Conservation (phyloP, 257 asterid species). For the Solanum microdontum region DNA sequence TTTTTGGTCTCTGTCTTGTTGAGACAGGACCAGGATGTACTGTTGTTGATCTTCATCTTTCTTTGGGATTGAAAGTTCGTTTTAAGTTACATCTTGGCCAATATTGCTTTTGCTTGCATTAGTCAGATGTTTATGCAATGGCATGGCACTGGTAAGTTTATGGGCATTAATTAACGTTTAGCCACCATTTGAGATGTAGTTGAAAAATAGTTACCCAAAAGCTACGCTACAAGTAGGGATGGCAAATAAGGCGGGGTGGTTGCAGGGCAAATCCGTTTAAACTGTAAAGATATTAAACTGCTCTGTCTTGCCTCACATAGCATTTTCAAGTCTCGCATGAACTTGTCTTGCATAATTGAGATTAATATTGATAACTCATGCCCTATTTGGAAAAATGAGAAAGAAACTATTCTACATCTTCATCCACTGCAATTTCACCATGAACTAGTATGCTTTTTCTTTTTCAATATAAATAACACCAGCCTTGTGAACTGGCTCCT, state of each 20-base stretch:
- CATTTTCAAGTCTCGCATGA: background rate
- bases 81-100: background rate
- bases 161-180: no score
- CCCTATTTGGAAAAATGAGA: background rate
- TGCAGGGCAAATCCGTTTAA: background rate
- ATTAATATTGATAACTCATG: background rate
- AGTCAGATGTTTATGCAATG: background rate
- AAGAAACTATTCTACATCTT: background rate
- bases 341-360: background rate
- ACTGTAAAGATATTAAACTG: background rate
- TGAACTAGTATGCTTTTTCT: background rate
- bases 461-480: background rate
- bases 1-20: background rate
- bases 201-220: background rate
- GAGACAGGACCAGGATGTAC: background rate
- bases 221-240: background rate
- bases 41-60: background rate
- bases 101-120: background rate
- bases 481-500: background rate
- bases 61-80: background rate
- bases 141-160: background rate
- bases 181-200: no score
- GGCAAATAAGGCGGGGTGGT: background rate
- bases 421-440: background rate
- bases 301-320: background rate